Base-by-base conservation (phyloP, 805 yeast species). In the Blastobotrys mokoenaii region DNA sequence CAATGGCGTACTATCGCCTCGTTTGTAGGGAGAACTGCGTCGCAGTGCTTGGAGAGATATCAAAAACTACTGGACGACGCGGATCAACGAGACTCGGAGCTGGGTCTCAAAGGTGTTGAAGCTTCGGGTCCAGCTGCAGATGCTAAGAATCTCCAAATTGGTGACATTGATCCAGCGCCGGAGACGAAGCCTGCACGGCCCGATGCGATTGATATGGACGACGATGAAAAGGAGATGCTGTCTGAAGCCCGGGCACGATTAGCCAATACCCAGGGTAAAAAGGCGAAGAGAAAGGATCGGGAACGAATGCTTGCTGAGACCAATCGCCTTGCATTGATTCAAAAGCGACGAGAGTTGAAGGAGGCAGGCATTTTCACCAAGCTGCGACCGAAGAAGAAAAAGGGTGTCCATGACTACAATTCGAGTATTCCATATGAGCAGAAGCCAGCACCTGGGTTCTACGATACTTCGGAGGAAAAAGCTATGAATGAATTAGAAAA, bases 1-100 rank as follows among this genome's bases (percentile, higher is more conserved):
- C 97, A 89, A 64, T 90, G 98, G 98, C 74, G 95, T 39, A 79
- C 93, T 1, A 84, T 93, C n/a, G 83, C 95, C 1, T 77, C 84
- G 5, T 62, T 80, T 8, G 68, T 89, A 61, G 88, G 89, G 0
- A 69, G 97, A 48, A 85, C 97, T 0, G 90, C 96, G 0, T 80
- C 85, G 11, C 84, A 83, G 48, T 86, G 95, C 63, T 77, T 86
- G 8, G 95, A 87, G 52, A 67, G 97, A 46, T 90, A 87, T 59
- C 94, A 85, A 58, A 72, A 69, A 51, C 67, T 88, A 16, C 60
- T 88, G 14, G 81, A 77, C 42, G 81, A 74, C 41, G 70, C 70
- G 2, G 69, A 66, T 12, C 66, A 58, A 1, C 59, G 57, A 10
- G 69, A 62, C 2, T 58, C 53, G n/a, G 58, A 50, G 8, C 34